Percentiles rank a stretch among this genome's conserved stretches.
Conservation (phyloP, 2,329 filamentous ascomycete genomes). For the Sporothrix humicola region DNA sequence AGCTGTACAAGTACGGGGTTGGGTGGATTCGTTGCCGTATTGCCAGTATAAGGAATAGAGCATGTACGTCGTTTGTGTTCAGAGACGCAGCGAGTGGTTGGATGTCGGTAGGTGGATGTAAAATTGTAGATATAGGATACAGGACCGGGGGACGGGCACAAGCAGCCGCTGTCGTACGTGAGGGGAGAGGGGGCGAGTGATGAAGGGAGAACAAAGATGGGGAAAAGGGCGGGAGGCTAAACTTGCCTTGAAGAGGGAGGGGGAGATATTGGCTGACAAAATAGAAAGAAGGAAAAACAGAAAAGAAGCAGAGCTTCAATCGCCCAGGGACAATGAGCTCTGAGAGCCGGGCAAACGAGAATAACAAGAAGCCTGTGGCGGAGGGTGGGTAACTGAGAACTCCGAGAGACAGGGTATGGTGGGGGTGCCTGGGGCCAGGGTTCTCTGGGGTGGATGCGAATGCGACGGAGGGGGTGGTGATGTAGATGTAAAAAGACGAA, state of each 20-base stretch:
- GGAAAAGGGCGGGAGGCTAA: neutral
- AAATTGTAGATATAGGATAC: neutral
- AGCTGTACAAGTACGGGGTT: neutral
- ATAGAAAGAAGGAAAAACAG: neutral
- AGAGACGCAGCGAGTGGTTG: neutral
- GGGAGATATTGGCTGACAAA: neutral
- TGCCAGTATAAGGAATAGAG: neutral
- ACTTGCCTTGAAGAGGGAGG: neutral
- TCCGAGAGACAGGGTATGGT: constrained; percentile 27
- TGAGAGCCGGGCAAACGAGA: neutral
- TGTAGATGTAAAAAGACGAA: neutral
- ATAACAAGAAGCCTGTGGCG: neutral
- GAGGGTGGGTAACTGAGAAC: neutral
- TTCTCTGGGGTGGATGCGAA: neutral
- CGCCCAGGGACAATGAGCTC: neutral
- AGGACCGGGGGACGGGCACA: constrained; percentile 21
- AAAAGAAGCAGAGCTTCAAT: neutral
- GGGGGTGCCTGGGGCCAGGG: neutral
- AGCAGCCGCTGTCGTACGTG: constrained; percentile 26
- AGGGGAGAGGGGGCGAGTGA: neutral
- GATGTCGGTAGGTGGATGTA: constrained; percentile 10
- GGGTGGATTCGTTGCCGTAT: neutral
- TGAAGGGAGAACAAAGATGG: neutral
- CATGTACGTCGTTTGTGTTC: neutral
- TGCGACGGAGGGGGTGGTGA: neutral